phyloP scores from a whole-genome alignment of 2,329 filamentous ascomycete species.

The Cephalotrichum gorgonifer region DNA sequence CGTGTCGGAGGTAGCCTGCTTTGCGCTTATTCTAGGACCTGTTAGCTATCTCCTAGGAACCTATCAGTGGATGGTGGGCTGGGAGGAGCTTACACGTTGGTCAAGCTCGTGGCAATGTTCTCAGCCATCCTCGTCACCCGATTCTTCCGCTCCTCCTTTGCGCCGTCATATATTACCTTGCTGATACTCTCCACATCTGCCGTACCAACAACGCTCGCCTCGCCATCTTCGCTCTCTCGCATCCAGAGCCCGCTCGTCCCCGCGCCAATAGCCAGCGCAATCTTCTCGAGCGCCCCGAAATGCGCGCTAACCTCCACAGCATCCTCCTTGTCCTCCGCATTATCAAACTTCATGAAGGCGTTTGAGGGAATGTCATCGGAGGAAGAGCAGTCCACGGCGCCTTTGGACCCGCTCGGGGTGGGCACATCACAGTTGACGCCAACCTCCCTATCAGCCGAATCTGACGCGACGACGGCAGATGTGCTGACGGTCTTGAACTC shows the following conservation, averaged over 20 bases:
- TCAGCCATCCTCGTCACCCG: slow-evolving; percentile 11
- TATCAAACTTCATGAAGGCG: slow-evolving; percentile 3
- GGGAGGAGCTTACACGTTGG: slow-evolving; percentile 13
- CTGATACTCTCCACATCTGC: slow-evolving; percentile 1
- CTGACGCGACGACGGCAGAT: background rate
- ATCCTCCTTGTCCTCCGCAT: background rate
- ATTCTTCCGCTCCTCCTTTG: slow-evolving; percentile 6
- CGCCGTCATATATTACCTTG: background rate
- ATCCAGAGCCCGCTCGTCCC: slow-evolving; percentile 6
- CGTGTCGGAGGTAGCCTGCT: background rate
- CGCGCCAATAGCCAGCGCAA: slow-evolving; percentile 8
- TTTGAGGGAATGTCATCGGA: background rate
- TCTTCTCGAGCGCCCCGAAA: slow-evolving; percentile 4
- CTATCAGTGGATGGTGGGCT: background rate
- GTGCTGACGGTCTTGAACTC: background rate
- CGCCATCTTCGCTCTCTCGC: background rate
- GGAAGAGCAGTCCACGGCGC: slow-evolving; percentile 2
- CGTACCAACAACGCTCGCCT: background rate
- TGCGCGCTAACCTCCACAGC: background rate
- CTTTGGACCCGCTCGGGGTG: background rate
- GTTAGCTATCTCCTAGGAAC: background rate
- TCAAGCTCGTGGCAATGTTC: slow-evolving; percentile 15
- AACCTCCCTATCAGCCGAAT: background rate
- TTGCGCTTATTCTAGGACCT: background rate
- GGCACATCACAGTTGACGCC: slow-evolving; percentile 1